Evolutionary conservation across 306 rosid species (phyloP), one percentile per base, ranked within the genome.

Genomic region (Vigna unguiculata): DNA sequence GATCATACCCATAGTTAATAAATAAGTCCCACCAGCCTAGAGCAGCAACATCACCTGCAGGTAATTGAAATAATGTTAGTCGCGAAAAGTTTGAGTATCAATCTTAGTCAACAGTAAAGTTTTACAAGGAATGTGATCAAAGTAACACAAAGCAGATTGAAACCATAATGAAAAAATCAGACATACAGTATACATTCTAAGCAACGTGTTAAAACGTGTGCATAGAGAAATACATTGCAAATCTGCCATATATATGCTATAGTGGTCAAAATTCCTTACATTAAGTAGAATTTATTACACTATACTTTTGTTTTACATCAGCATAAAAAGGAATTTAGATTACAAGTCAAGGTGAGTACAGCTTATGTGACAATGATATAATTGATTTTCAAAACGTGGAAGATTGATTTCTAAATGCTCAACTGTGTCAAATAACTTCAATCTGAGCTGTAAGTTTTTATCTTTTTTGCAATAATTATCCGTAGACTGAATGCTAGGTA

Each of bases 11-110:
- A 7, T 70, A 94, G 89, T 89, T 94, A 67, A 94, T 94, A 82
- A 94, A 94, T 46, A 94, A 86, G 84, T 94, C 97, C 98, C 98
- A 94, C 98, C 98, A 94, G 80, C 93, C 96, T 51, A 94, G 82
- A 78, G 92, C 91, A 78, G 93, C 88, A 75, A 89, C 91, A 86
- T 90, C 93, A 71, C 98, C 98, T 94, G 92, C 79, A 82, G 9
- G 43, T 58, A 28, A 77, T 81, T 24, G 52, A 81, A 72, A 71
- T 25, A 20, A 58, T 74, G 53, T 34, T 76, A 72, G 43, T 43
- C 72, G 69, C 30, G 47, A 57, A 60, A 75, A 24, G 53, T 68
- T 34, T 47, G 54, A 64, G 49, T 36, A 24, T 28, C 48, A 12
- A 67, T 78, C 46, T 47, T 16, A 12, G 55, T 51, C 45, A 58